These are phyloP conservation scores for Excoecaria agallocha DNA, from an alignment of 345 rosid genomes.

Conservation along the genomic window DNA sequence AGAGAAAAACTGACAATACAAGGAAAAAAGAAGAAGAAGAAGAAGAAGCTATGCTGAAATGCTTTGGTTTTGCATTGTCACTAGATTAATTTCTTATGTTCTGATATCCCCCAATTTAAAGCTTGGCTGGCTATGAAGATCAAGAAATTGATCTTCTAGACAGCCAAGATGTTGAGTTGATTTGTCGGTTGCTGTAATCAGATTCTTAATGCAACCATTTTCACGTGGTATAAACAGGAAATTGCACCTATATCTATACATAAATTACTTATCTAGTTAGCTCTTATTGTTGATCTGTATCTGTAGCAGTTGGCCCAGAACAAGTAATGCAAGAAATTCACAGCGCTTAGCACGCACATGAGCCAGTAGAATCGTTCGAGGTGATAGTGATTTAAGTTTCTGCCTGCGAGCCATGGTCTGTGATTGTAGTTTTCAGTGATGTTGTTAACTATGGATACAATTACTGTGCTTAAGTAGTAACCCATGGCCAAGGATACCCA, in stretches of 20 bases:
- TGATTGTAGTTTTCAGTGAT: slow-evolving; percentile 43
- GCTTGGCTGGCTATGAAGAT: background rate
- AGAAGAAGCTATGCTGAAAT: background rate
- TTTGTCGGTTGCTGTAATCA: background rate
- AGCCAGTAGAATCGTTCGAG: slow-evolving; percentile 70
- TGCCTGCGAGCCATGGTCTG: slow-evolving; percentile 54
- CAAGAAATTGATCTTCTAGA: background rate
- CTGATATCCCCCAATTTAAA: background rate
- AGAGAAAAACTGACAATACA: background rate
- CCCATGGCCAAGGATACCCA: slow-evolving; percentile 76
- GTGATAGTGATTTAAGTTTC: slow-evolving; percentile 42
- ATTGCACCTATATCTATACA: background rate
- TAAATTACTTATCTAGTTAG: slow-evolving; percentile 2
- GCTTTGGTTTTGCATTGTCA: background rate
- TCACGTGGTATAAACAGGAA: background rate
- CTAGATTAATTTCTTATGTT: background rate
- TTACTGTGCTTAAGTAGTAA: slow-evolving; percentile 66
- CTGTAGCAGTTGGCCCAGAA: slow-evolving; percentile 61
- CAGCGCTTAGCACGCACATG: slow-evolving; percentile 47
- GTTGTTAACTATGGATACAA: slow-evolving; percentile 56
- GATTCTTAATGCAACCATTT: background rate
- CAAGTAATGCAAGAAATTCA: slow-evolving; percentile 59
- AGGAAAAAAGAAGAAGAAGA: background rate
- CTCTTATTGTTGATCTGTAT: slow-evolving; percentile 43
- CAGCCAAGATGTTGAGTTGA: background rate